Percentiles rank a stretch among this genome's conserved stretches.
Evolutionary conservation across 768 basidiomycete species (phyloP).

Genomic region (Aureoboletus auriporus): DNA sequence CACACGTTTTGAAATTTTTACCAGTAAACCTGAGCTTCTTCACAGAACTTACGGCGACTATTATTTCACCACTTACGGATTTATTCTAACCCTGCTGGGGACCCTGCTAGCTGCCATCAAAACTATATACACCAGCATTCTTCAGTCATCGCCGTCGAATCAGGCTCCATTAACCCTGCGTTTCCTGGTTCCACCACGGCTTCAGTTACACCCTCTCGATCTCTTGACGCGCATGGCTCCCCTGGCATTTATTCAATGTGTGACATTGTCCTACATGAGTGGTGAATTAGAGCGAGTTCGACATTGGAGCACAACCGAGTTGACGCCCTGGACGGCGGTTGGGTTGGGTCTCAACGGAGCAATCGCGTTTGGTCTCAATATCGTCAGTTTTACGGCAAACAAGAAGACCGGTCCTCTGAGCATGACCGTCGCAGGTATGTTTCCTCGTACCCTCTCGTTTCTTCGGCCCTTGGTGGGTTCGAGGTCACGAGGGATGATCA

Average conservation of each 20-base stretch:
- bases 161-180: conserved; percentile 14
- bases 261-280: conserved; percentile 67
- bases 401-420: conserved; percentile 83
- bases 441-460: not conserved
- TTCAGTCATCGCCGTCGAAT: conserved; percentile 45
- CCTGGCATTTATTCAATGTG: conserved; percentile 85
- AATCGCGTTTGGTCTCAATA: conserved; percentile 90
- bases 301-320: conserved; percentile 40
- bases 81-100: conserved; percentile 85
- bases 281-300: conserved; percentile 75
- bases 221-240: conserved; percentile 89
- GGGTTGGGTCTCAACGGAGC: conserved; percentile 73
- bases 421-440: conserved; percentile 86
- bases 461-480: conserved; percentile 5
- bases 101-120: conserved; percentile 91
- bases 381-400: conserved; percentile 96
- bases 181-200: conserved; percentile 29
- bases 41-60: conserved; percentile 96
- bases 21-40: not conserved
- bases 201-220: conserved; percentile 71
- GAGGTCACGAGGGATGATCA: not conserved
- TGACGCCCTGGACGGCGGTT: conserved; percentile 37
- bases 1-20: no score
- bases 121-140: conserved; percentile 85
- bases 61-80: conserved; percentile 81